These are phyloP conservation scores for Guadua angustifolia DNA, from an alignment of 176 grass and related monocot species.

Conservation along the genomic window DNA sequence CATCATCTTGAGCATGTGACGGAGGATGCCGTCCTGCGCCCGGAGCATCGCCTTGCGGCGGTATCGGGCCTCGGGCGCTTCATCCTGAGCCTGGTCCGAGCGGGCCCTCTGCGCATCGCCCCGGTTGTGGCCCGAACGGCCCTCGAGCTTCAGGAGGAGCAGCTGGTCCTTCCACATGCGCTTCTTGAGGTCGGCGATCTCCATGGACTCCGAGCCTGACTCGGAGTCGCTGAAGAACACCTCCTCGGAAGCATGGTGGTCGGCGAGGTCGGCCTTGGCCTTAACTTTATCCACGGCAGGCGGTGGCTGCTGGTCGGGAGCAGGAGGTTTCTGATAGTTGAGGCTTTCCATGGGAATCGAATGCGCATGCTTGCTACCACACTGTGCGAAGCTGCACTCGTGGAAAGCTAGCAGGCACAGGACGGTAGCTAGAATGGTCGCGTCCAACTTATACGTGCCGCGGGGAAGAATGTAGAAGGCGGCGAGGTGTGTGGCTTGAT, in stretches of 20 bases:
- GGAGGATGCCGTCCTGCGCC: constrained; percentile 55
- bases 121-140: no score
- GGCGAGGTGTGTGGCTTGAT: neutral
- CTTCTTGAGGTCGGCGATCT: constrained; percentile 56
- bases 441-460: neutral
- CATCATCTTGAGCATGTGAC: constrained; percentile 63
- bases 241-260: neutral
- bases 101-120: neutral
- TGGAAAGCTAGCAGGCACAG: constrained; percentile 9
- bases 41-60: constrained; percentile 56
- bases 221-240: constrained; percentile 50
- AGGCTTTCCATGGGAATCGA: constrained; percentile 10
- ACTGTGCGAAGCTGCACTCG: neutral
- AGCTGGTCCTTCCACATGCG: constrained; percentile 63
- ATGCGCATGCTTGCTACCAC: neutral
- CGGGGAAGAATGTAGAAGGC: constrained; percentile 49
- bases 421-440: neutral
- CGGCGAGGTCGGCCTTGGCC: neutral
- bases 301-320: no score
- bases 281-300: constrained; percentile 14
- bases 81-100: neutral
- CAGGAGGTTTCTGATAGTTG: neutral
- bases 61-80: constrained; percentile 36
- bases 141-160: constrained; percentile 54
- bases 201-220: constrained; percentile 47